Evolutionary conservation across 441 rosid species (phyloP).

Genomic region (Monsonia emarginata): DNA sequence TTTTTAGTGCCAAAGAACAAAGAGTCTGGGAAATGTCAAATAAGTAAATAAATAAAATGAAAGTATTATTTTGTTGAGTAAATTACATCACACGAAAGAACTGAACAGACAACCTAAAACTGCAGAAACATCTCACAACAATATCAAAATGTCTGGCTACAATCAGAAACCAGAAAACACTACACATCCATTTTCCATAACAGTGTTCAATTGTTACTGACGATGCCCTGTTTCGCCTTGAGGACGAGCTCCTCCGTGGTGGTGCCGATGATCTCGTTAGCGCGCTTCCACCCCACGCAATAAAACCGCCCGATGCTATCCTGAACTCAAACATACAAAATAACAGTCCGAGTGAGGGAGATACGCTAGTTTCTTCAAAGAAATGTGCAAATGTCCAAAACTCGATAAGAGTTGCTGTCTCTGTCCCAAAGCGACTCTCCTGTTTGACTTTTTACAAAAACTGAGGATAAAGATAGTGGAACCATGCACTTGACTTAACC

Average conservation of each 20-base stretch:
- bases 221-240: slow-evolving; percentile 48
- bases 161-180: background rate
- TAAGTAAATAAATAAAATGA: too few relatives aligned
- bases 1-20: too few relatives aligned
- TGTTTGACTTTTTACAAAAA: too few relatives aligned
- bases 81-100: too few relatives aligned
- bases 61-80: too few relatives aligned
- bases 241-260: slow-evolving; percentile 91
- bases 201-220: slow-evolving; percentile 18
- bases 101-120: background rate
- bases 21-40: too few relatives aligned
- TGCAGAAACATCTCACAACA: background rate
- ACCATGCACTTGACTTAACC: too few relatives aligned
- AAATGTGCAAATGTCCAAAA: too few relatives aligned
- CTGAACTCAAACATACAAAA: slow-evolving; percentile 25
- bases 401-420: too few relatives aligned
- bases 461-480: too few relatives aligned
- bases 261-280: slow-evolving; percentile 51
- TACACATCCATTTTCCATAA: background rate
- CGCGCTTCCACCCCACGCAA: slow-evolving; percentile 64
- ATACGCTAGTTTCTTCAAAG: too few relatives aligned
- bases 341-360: background rate
- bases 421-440: too few relatives aligned
- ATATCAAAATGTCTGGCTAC: background rate
- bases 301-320: slow-evolving; percentile 61